Conservation (phyloP, 2,329 filamentous ascomycete genomes). For the Apiospora aurea region DNA sequence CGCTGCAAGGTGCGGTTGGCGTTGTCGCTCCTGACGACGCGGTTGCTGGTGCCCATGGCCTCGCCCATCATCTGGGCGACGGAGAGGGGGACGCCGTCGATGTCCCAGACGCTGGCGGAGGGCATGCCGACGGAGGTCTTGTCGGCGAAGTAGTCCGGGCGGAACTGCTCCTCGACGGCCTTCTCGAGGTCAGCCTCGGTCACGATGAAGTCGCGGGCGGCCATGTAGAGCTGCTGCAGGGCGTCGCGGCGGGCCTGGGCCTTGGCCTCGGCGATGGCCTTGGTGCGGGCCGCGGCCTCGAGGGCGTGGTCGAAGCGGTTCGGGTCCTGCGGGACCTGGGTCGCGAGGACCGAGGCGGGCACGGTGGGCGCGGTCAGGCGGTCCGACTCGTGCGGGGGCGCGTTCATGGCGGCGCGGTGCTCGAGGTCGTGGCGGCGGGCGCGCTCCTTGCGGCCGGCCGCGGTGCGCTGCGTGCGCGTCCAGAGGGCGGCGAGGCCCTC, state of each 20-base stretch:
- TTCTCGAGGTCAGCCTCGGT: conserved; percentile 77
- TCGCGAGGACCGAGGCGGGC: conserved; percentile 58
- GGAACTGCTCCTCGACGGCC: conserved; percentile 79
- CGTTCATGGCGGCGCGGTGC: conserved; percentile 58
- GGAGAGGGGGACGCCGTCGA: conserved; percentile 53
- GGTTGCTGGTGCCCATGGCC: conserved; percentile 38
- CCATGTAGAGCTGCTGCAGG: conserved; percentile 88
- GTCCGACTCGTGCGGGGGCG: conserved; percentile 78
- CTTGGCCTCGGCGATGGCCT: conserved; percentile 56
- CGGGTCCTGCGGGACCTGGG: conserved; percentile 66
- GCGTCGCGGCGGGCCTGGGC: conserved; percentile 70
- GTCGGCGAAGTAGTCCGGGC: conserved; percentile 62
- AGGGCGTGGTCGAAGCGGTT: conserved; percentile 63
- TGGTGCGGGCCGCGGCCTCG: conserved; percentile 49
- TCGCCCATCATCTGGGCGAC: conserved; percentile 54
- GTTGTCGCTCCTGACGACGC: conserved; percentile 43
- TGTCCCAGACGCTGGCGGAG: conserved; percentile 61
- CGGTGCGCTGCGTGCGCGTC: conserved; percentile 62
- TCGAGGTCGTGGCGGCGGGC: conserved; percentile 56
- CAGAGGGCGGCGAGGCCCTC: conserved; percentile 76
- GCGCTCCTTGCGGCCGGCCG: conserved; percentile 44
- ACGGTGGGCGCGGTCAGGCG: conserved; percentile 75
- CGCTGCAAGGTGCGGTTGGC: conserved; percentile 55
- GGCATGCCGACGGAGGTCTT: conserved; percentile 38
- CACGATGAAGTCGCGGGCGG: conserved; percentile 86